phyloP scores from a whole-genome alignment of 176 grass and related monocot species.

The Carex myosuroides region DNA sequence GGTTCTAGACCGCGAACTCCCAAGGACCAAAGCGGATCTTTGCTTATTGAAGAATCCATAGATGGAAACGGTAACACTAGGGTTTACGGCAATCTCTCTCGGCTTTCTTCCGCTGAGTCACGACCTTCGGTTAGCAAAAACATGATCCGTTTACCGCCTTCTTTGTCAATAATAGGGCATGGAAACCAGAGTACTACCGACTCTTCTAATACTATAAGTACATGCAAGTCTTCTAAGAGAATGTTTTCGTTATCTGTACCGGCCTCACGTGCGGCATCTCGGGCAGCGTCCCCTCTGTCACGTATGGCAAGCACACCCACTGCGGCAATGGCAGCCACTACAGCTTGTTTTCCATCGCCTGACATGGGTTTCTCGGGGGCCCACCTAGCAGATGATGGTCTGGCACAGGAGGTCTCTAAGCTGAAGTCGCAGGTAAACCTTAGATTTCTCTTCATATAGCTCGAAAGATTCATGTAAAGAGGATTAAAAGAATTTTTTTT shows the following conservation, averaged over 20 bases:
- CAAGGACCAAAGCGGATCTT: conserved; percentile 24
- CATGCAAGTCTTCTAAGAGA: conserved; percentile 39
- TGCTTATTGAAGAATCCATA: conserved; percentile 33
- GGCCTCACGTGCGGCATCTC: conserved; percentile 34
- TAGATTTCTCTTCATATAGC: not conserved
- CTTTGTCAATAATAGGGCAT: conserved; percentile 27
- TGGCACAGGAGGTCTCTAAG: conserved; percentile 43
- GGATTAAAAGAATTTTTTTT: no score
- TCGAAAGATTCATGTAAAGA: not conserved
- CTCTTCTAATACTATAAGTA: conserved; percentile 28
- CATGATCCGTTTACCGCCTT: conserved; percentile 28
- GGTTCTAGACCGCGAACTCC: conserved; percentile 27
- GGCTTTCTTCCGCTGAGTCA: conserved; percentile 43
- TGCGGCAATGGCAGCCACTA: conserved; percentile 15
- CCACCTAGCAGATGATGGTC: conserved; percentile 31
- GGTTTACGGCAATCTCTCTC: conserved; percentile 31
- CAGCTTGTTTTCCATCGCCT: conserved; percentile 24
- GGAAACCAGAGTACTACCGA: conserved; percentile 19
- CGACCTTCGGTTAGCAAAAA: conserved; percentile 22
- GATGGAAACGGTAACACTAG: conserved; percentile 29
- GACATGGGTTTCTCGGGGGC: conserved; percentile 24
- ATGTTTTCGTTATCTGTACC: conserved; percentile 48
- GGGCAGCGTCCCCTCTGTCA: conserved; percentile 32
- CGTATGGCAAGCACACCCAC: conserved; percentile 32
- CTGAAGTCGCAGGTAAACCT: conserved; percentile 41